Base-by-base conservation (phyloP, 129 eudicot genomes). In the Rutidosis leptorrhynchoides region DNA sequence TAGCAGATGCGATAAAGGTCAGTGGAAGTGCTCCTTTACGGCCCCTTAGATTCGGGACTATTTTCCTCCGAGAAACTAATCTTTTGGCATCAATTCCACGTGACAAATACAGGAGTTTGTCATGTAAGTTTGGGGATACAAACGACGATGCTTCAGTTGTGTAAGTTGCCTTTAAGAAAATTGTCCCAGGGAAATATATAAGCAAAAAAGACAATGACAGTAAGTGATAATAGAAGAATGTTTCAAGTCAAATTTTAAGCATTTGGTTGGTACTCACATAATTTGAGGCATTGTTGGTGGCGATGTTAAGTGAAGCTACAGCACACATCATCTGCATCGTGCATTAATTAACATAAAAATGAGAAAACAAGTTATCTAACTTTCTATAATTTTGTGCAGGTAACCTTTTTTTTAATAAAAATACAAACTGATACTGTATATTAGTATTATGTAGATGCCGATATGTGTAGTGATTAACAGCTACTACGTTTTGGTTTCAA, bases 41-140 rank as follows among this genome's bases (percentile, higher is more conserved):
- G 54, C 71, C 48, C 28, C 40, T 70, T 40, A 65, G 55, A 37
- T 46, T 11, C 27, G 29, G 73, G 42, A 53, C 42, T 42, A 21
- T 27, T 37, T 32, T 62, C 52, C 66, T 61, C 64, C 37, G 60
- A 65, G 27, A 58, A 61, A 59, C 66, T 42, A 79, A 65, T 51
- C 21, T 37, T 46, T 74, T 71, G 21, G 49, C 65, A 67, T 74
- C 37, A 61, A 75, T 52, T 66, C 73, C 77, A 74, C 72, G 70
- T 45, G 85, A 74, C 46, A 78, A 22, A 71, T 43, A 73, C 57
- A 64, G 68, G 66, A 70, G 58, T 64, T 86, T 83, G 63, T 74
- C 82, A 76, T 56, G 58, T 62, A 71, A 32, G 57, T 30, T 63
- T 48, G 73, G 54, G 40, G 82, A 81, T 6, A 64, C 45, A 37